phyloP scores from a whole-genome alignment of 1,139 yeast species.

The Magnusiomyces sp. region DNA sequence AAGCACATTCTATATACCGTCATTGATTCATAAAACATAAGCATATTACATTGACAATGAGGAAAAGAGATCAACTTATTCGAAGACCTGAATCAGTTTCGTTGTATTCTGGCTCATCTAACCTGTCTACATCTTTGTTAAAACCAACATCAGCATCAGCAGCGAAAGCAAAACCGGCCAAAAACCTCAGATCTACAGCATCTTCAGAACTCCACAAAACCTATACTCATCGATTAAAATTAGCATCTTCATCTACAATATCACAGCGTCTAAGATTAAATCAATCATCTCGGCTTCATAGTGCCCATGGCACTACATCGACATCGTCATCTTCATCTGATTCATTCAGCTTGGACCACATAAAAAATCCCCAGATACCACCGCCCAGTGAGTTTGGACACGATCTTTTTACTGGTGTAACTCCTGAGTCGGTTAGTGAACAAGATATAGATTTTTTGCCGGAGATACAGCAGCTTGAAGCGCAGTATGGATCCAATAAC shows the following conservation, averaged over 20 bases:
- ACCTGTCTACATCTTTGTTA: background rate
- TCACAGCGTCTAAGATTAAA: too few species aligned
- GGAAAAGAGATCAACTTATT: too few species aligned
- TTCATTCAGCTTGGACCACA: too few species aligned
- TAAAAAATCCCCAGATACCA: background rate
- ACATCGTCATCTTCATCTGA: too few species aligned
- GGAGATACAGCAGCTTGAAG: background rate
- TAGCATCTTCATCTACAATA: too few species aligned
- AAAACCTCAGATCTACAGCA: background rate
- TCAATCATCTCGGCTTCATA: too few species aligned
- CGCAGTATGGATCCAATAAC: background rate
- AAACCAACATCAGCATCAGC: conserved; percentile 2
- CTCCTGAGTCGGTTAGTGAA: background rate
- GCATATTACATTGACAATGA: background rate
- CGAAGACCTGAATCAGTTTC: background rate
- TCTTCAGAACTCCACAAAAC: background rate
- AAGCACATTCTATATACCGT: conserved; percentile 1
- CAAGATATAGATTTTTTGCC: conserved; percentile 5
- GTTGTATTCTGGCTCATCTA: background rate
- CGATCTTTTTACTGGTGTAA: background rate
- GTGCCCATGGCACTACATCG: too few species aligned
- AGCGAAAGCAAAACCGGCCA: background rate
- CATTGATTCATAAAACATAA: background rate
- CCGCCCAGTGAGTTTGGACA: background rate
- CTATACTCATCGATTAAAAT: too few species aligned